Evolutionary conservation across 805 yeast species (phyloP).

Genomic region (Lipomyces orientalis): DNA sequence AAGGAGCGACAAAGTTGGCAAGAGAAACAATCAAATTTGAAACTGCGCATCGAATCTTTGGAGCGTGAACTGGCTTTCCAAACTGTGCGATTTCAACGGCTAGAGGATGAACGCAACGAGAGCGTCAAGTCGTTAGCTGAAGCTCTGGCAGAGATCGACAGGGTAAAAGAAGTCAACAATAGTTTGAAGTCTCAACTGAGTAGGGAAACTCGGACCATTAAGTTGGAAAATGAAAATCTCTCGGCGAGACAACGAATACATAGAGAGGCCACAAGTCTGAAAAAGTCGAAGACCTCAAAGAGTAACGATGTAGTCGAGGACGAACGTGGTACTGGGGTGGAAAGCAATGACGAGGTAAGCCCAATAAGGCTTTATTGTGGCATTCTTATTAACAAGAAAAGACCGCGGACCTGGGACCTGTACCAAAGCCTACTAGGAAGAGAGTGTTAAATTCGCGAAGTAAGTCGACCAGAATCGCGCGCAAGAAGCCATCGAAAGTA

Average conservation of each 20-base stretch:
- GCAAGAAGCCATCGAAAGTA: not conserved
- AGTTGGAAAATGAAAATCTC: not conserved
- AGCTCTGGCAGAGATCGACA: slow-evolving; percentile 14
- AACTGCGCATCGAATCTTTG: slow-evolving; percentile 17
- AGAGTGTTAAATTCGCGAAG: not conserved
- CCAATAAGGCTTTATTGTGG: not conserved
- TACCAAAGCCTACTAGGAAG: not conserved
- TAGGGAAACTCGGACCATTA: not conserved
- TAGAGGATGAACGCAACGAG: slow-evolving; percentile 31
- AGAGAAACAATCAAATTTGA: slow-evolving; percentile 23
- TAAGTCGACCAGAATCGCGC: not conserved
- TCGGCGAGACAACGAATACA: not conserved
- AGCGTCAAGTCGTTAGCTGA: slow-evolving; percentile 21
- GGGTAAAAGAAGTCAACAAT: slow-evolving; percentile 16
- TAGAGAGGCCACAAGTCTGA: not conserved
- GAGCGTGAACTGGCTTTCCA: slow-evolving; percentile 23
- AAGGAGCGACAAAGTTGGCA: slow-evolving; percentile 30
- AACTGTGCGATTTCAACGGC: slow-evolving; percentile 4
- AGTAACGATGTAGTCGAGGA: not conserved
- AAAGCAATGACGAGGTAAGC: slow-evolving; percentile 2
- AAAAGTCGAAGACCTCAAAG: not conserved
- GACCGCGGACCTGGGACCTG: not conserved
- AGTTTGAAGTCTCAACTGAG: slow-evolving; percentile 11
- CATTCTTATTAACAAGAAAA: not conserved
- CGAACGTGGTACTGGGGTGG: not conserved